Base-by-base conservation (phyloP, 768 basidiomycete genomes). In the Lactarius evosmus region DNA sequence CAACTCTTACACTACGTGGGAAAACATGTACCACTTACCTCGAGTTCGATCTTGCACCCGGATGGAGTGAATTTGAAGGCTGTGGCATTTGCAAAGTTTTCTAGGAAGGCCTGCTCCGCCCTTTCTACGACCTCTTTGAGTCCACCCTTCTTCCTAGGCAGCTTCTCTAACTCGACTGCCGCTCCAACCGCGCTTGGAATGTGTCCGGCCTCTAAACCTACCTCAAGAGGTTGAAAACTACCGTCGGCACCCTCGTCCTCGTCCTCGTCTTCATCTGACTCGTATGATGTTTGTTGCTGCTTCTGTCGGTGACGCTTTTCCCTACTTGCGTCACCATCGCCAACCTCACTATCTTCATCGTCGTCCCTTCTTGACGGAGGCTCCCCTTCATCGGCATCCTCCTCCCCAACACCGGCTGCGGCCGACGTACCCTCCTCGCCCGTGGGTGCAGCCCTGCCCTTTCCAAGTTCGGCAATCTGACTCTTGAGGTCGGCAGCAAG, bases 301-400 rank as follows among this genome's bases (percentile, higher is more conserved):
- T 78, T 82, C 73, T 91, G 90, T 56, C 85, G 79, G 12, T 82
- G 79, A 36, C 85, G 83, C 74, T 94, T 94, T 66, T 82, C 86
- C 46, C 89, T 86, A 51, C 91, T 91, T 25, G 86, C 88, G 70
- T 93, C 95, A 22, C 84, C 89, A 66, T 93, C 94, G 16, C 87
- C 92, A 25, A 85, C 82, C 67, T 94, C 93, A 66, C 86, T 89
- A 58, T 79, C 85, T 27, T 82, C 87, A 57, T 91, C 89, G 51
- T 83, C 83, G 60, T 77, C 83, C 58, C 70, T 78, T 61, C 72
- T 76, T 69, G 72, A 77, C 54, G 65, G 67, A 65, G 69, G 58
- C 70, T 76, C 82, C 29, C 53, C 76, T 78, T 27, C 66, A 72
- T 78, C 79, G 7, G 71, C 78, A 25, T 82, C 85, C 2, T 78